Conservation (phyloP, 345 rosid species). For the Zanthoxylum bungeanum region DNA sequence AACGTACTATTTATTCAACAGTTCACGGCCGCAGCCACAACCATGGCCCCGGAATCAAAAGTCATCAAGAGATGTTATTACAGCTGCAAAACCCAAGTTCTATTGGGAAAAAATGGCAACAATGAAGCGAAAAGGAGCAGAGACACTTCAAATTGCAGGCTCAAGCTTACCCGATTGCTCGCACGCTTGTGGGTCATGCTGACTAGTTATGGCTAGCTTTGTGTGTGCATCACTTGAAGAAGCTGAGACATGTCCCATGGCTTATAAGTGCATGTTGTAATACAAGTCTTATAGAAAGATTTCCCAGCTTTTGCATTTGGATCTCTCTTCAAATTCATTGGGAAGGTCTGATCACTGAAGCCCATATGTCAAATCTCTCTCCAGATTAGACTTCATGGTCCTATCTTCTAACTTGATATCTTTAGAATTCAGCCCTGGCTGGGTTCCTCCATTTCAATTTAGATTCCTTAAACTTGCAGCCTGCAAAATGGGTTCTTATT, state of each 20-base stretch:
- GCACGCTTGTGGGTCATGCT: conserved; percentile 91
- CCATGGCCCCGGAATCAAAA: not conserved
- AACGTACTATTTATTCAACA: no score
- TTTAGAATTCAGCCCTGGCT: conserved; percentile 14
- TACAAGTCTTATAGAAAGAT: conserved; percentile 71
- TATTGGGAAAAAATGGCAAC: conserved; percentile 15
- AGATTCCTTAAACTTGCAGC: not conserved
- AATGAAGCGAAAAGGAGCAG: conserved; percentile 36
- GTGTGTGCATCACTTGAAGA: conserved; percentile 79
- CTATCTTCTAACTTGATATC: conserved; percentile 14
- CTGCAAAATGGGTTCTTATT: conserved; percentile 18
- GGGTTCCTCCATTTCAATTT: conserved; percentile 29
- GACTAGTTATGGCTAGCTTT: conserved; percentile 90
- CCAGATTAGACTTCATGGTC: conserved; percentile 2
- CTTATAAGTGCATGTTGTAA: conserved; percentile 95
- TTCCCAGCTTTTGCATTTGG: conserved; percentile 5
- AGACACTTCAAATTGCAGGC: conserved; percentile 72
- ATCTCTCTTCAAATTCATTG: conserved; percentile 20
- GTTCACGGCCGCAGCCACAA: conserved; percentile 25
- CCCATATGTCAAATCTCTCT: conserved; percentile 23
- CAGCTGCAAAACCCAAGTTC: conserved; percentile 11
- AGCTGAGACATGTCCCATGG: conserved; percentile 97
- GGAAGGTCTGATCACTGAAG: conserved; percentile 19
- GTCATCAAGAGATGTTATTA: not conserved
- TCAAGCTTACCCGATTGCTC: conserved; percentile 89